phyloP scores from a whole-genome alignment of 1,284 basidiomycete species.

The Cutaneotrichosporon cavernicola region DNA sequence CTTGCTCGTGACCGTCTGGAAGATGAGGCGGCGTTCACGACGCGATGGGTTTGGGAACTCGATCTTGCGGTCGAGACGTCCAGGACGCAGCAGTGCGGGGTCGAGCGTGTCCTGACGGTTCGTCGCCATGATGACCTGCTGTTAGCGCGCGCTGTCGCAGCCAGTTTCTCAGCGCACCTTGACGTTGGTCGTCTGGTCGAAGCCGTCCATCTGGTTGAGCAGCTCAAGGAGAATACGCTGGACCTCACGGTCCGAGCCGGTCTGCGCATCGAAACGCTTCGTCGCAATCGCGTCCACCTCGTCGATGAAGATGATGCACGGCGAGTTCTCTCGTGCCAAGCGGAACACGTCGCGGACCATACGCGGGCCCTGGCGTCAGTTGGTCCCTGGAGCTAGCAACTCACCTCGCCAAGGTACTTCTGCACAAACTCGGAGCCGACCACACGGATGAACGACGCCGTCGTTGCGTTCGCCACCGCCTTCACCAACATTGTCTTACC shows the following conservation, averaged over 20 bases:
- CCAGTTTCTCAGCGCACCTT: conserved; percentile 63
- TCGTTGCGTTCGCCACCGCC: conserved; percentile 98
- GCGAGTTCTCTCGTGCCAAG: conserved; percentile 93
- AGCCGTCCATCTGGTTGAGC: conserved; percentile 99
- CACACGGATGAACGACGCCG: conserved; percentile 95
- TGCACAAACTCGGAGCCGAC: conserved; percentile 98
- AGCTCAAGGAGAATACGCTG: conserved; percentile 98
- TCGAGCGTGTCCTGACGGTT: conserved; percentile 95
- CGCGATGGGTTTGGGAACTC: conserved; percentile 95
- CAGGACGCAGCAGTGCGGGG: conserved; percentile 93
- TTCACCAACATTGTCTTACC: conserved; percentile 98
- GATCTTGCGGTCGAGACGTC: conserved; percentile 97
- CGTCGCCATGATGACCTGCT: conserved; percentile 95
- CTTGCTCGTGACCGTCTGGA: conserved; percentile 95
- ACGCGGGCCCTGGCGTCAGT: conserved; percentile 68
- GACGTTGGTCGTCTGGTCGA: conserved; percentile 98
- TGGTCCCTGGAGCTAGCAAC: conserved; percentile 13
- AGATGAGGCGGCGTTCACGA: conserved; percentile 94
- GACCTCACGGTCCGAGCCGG: conserved; percentile 97
- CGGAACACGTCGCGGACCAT: conserved; percentile 99
- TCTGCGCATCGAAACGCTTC: conserved; percentile 99
- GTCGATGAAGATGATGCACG: conserved; percentile 99
- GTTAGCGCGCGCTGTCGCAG: conserved; percentile 1
- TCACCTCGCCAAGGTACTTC: conserved; percentile 91
- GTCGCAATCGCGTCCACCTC: conserved; percentile 99